Percentiles rank a stretch among this genome's conserved stretches.
These are phyloP conservation scores for Furcasterigmium furcatum DNA, from an alignment of 2,329 filamentous ascomycete species.

Conservation along the genomic window DNA sequence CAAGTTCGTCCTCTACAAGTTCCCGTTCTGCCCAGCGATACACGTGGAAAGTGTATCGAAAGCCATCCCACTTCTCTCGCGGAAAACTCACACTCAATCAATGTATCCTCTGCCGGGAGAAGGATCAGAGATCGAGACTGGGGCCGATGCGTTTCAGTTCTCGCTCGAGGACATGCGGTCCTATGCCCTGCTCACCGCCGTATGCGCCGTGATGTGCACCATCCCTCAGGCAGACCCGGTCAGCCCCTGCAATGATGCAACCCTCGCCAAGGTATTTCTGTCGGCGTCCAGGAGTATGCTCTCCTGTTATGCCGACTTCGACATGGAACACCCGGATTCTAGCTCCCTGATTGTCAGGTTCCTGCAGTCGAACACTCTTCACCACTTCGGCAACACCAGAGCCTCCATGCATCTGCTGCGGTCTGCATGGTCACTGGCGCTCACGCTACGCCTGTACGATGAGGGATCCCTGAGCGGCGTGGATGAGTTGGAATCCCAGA, in stretches of 20 bases:
- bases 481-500: constrained; percentile 28
- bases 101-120: not conserved
- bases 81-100: not conserved
- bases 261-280: constrained; percentile 27
- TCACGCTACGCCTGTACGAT: constrained; percentile 37
- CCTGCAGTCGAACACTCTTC: constrained; percentile 41
- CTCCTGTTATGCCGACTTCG: constrained; percentile 31
- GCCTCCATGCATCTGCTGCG: constrained; percentile 43
- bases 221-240: constrained; percentile 36
- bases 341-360: constrained; percentile 40
- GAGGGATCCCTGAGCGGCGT: constrained; percentile 31
- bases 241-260: constrained; percentile 31
- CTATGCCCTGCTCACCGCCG: constrained; percentile 37
- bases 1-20: not conserved
- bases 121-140: not conserved
- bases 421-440: constrained; percentile 35
- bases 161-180: constrained; percentile 10
- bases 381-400: constrained; percentile 35
- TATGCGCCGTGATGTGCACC: constrained; percentile 26
- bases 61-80: not conserved
- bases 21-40: not conserved
- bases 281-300: constrained; percentile 33
- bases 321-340: constrained; percentile 35
- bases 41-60: not conserved
- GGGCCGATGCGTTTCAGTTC: not conserved